Percentiles rank a stretch among this genome's conserved stretches.
Conservation (phyloP, 2,329 filamentous ascomycete species). For the Trichoderma sp. region DNA sequence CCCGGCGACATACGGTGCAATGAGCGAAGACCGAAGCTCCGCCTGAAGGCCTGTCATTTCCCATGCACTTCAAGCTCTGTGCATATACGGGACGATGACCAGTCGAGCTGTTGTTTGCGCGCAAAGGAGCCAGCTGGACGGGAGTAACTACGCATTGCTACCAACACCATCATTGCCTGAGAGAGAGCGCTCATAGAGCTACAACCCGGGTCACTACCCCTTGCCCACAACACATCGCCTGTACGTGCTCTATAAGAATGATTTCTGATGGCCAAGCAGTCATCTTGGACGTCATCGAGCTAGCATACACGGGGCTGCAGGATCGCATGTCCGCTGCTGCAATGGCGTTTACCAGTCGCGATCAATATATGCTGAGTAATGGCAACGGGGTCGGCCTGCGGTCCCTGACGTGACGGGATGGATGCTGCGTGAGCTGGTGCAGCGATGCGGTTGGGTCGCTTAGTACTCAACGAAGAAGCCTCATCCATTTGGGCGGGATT, state of each 20-base stretch:
- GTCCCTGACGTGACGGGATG: neutral
- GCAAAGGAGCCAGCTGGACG: neutral
- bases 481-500: constrained; percentile 12
- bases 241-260: neutral
- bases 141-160: neutral
- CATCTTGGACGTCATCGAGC: neutral
- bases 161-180: neutral
- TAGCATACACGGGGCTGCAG: neutral
- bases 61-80: neutral
- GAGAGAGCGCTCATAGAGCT: neutral
- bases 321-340: neutral
- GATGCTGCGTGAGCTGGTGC: constrained; percentile 3
- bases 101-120: neutral
- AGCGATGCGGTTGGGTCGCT: constrained; percentile 18
- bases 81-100: constrained; percentile 10
- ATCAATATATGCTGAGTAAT: constrained; percentile 1
- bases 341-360: neutral
- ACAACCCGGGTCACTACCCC: neutral
- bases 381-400: neutral
- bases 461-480: constrained; percentile 5
- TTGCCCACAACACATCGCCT: neutral
- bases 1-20: neutral
- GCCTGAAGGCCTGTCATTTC: neutral
- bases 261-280: neutral
- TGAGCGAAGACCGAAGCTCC: neutral